Evolutionary conservation across 2,329 filamentous ascomycete species (phyloP).

Genomic region (Fusarium staphyleae): DNA sequence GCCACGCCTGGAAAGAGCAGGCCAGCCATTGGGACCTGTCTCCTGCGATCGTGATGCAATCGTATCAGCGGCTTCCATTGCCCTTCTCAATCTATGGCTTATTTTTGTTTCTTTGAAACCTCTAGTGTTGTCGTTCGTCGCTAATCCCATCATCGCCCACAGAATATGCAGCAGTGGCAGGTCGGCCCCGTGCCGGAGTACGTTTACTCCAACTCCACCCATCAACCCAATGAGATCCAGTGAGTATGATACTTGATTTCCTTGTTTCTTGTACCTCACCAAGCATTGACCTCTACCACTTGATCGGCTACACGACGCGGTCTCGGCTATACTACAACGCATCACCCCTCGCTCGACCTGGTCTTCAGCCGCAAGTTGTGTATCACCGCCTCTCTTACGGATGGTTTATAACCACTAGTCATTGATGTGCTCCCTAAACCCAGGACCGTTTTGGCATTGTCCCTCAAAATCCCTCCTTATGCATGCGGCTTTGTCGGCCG

Average conservation of each 20-base stretch:
- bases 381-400: conserved; percentile 4
- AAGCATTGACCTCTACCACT: conserved; percentile 24
- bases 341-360: conserved; percentile 18
- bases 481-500: conserved; percentile 12
- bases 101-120: conserved; percentile 10
- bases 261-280: conserved; percentile 44
- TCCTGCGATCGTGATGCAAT: conserved; percentile 17
- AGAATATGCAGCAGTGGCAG: conserved; percentile 69
- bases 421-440: conserved; percentile 21
- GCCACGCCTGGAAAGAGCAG: conserved; percentile 35
- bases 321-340: conserved; percentile 30
- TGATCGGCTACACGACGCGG: conserved; percentile 26
- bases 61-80: conserved; percentile 19
- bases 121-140: conserved; percentile 5
- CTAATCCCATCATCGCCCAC: conserved; percentile 38
- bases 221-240: conserved; percentile 64
- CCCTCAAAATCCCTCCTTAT: conserved; percentile 13
- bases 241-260: conserved; percentile 60
- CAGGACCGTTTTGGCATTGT: conserved; percentile 20
- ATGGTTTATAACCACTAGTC: conserved; percentile 34
- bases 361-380: conserved; percentile 1
- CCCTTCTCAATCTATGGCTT: conserved; percentile 17
- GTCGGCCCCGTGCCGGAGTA: conserved; percentile 67
- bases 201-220: conserved; percentile 62
- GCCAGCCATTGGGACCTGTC: conserved; percentile 27